Percentiles rank a stretch among this genome's conserved stretches.
Evolutionary conservation across 2,329 filamentous ascomycete genomes (phyloP).

Genomic region (Cordyceps tenuipes): DNA sequence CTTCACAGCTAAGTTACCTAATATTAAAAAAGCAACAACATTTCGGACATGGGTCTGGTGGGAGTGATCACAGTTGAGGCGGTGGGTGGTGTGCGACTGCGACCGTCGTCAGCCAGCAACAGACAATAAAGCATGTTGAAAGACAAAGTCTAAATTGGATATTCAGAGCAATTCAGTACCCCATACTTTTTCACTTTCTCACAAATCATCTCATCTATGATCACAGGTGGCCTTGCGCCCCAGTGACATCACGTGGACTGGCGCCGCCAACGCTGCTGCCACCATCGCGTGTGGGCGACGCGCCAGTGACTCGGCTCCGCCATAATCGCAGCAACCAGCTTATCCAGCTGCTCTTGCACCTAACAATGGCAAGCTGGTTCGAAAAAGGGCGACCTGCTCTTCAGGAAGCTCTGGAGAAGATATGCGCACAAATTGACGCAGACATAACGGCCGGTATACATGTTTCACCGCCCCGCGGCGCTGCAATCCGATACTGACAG

Average conservation of each 20-base stretch:
- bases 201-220: neutral
- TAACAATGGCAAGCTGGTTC: slow-evolving; percentile 33
- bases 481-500: neutral
- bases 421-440: slow-evolving; percentile 33
- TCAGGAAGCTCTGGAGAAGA: slow-evolving; percentile 30
- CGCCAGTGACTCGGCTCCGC: neutral
- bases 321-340: neutral
- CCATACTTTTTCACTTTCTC: neutral
- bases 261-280: neutral
- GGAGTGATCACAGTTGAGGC: neutral
- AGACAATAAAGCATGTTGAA: no score
- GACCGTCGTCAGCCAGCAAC: no score
- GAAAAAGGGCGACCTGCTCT: slow-evolving; percentile 30
- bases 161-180: neutral
- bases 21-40: neutral
- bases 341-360: neutral
- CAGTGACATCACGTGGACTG: slow-evolving; percentile 9
- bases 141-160: no score
- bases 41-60: neutral
- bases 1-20: no score
- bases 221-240: neutral
- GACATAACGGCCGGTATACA: slow-evolving; percentile 28
- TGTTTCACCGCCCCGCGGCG: neutral
- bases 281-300: slow-evolving; percentile 1
- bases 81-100: neutral